These are phyloP conservation scores for Xerocomellus amylosporus DNA, from an alignment of 768 basidiomycete species.

Conservation along the genomic window DNA sequence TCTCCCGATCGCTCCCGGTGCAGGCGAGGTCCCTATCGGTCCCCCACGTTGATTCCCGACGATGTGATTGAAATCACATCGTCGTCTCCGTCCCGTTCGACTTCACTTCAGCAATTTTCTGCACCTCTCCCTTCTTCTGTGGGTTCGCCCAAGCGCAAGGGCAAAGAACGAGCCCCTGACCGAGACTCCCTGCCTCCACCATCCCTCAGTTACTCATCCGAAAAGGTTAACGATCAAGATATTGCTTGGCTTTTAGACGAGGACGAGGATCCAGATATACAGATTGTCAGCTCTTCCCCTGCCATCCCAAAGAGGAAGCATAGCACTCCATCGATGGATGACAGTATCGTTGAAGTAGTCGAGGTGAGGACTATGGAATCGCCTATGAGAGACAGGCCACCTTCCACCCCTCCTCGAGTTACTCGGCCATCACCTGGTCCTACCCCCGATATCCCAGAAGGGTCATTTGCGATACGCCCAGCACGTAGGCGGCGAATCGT, in stretches of 20 bases:
- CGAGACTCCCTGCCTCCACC: background rate
- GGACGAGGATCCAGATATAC: constrained; percentile 55
- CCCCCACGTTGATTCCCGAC: constrained; percentile 23
- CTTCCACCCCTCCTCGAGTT: constrained; percentile 29
- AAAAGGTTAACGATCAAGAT: constrained; percentile 31
- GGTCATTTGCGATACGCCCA: constrained; percentile 47
- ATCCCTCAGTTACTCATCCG: background rate
- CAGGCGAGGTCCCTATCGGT: background rate
- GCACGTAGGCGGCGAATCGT: constrained; percentile 30
- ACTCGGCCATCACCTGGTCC: constrained; percentile 20
- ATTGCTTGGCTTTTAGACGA: constrained; percentile 70
- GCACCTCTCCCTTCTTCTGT: background rate
- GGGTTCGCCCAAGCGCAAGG: constrained; percentile 2
- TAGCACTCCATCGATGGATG: constrained; percentile 1
- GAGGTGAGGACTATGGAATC: constrained; percentile 19
- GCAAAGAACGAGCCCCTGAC: constrained; percentile 11
- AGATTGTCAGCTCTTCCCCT: constrained; percentile 54
- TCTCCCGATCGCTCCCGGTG: constrained; percentile 14
- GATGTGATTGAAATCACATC: constrained; percentile 35
- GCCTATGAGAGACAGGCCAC: constrained; percentile 31
- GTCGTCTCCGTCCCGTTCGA: constrained; percentile 25
- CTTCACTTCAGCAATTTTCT: constrained; percentile 9
- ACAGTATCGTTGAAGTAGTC: constrained; percentile 16
- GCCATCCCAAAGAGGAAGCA: constrained; percentile 10
- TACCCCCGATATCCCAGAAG: constrained; percentile 33